Evolutionary conservation across 2,329 filamentous ascomycete species (phyloP).

Genomic region (Talaromyces atroroseus): DNA sequence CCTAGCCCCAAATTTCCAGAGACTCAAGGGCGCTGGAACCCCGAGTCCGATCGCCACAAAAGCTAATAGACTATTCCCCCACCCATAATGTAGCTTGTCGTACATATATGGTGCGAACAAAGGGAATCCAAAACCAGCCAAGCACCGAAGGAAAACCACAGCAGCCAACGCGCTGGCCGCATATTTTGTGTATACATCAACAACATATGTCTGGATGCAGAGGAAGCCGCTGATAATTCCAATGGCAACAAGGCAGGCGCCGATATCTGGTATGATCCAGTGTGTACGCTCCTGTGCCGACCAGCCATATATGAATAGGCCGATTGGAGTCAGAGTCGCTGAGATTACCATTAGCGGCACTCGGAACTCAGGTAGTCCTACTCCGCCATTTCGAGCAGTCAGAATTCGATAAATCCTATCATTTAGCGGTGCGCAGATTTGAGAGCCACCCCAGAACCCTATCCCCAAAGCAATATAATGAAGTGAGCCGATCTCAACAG

Average conservation of each 20-base stretch:
- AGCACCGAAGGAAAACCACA: slow-evolving; percentile 27
- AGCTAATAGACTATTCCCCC: slow-evolving; percentile 37
- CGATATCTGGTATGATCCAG: slow-evolving; percentile 53
- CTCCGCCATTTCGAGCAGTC: slow-evolving; percentile 31
- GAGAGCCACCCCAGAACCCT: background rate
- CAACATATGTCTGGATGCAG: slow-evolving; percentile 41
- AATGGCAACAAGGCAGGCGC: slow-evolving; percentile 46
- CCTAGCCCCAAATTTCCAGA: slow-evolving; percentile 47
- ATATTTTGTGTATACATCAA: slow-evolving; percentile 35
- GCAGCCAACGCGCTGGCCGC: slow-evolving; percentile 37
- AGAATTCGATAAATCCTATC: slow-evolving; percentile 1
- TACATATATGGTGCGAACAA: slow-evolving; percentile 40
- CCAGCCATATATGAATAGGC: slow-evolving; percentile 57
- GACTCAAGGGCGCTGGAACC: slow-evolving; percentile 44
- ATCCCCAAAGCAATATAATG: slow-evolving; percentile 4
- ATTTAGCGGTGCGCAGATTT: background rate
- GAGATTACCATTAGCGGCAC: slow-evolving; percentile 54
- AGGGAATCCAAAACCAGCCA: slow-evolving; percentile 37
- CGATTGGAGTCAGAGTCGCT: slow-evolving; percentile 46
- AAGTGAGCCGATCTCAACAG: slow-evolving; percentile 23
- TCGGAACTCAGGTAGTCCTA: slow-evolving; percentile 54
- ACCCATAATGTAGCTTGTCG: slow-evolving; percentile 30
- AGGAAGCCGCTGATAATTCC: slow-evolving; percentile 43
- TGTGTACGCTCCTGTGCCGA: slow-evolving; percentile 44
- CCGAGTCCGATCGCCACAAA: slow-evolving; percentile 36